Conservation (phyloP, 1,284 basidiomycete species). For the Cutaneotrichosporon cutaneum region DNA sequence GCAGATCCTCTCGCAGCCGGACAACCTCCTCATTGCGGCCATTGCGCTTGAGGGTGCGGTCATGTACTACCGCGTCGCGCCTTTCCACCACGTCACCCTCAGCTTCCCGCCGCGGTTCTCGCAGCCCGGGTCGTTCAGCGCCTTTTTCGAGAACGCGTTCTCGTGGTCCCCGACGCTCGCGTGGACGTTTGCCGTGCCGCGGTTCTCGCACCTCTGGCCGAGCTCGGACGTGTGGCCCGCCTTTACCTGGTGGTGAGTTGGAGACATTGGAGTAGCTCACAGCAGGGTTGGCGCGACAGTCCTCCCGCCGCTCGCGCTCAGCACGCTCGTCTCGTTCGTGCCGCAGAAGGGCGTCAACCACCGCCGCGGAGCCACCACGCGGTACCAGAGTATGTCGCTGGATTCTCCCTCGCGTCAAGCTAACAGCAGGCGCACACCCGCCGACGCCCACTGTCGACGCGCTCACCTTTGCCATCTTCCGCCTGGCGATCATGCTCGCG, state of each 20-base stretch:
- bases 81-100: constrained; percentile 42
- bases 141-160: constrained; percentile 39
- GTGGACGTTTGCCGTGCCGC: constrained; percentile 36
- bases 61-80: constrained; percentile 40
- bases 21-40: constrained; percentile 34
- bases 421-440: constrained; percentile 26
- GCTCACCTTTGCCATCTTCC: constrained; percentile 46
- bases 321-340: constrained; percentile 45
- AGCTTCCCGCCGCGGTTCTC: constrained; percentile 40
- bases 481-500: constrained; percentile 44
- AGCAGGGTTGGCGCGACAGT: constrained; percentile 46
- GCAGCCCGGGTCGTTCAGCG: constrained; percentile 33
- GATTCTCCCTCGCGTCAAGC: background rate
- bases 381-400: constrained; percentile 33
- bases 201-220: constrained; percentile 28
- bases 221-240: constrained; percentile 39
- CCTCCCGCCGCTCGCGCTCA: constrained; percentile 41
- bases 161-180: constrained; percentile 45
- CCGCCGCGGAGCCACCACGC: constrained; percentile 29
- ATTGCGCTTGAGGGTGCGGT: constrained; percentile 37
- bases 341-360: constrained; percentile 36
- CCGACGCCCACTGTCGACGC: constrained; percentile 42
- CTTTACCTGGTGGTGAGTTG: constrained; percentile 46
- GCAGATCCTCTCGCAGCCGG: constrained; percentile 39
- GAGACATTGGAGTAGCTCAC: background rate